Base-by-base conservation (phyloP, 2,329 filamentous ascomycete species). In the Colletotrichum higginsianum region DNA sequence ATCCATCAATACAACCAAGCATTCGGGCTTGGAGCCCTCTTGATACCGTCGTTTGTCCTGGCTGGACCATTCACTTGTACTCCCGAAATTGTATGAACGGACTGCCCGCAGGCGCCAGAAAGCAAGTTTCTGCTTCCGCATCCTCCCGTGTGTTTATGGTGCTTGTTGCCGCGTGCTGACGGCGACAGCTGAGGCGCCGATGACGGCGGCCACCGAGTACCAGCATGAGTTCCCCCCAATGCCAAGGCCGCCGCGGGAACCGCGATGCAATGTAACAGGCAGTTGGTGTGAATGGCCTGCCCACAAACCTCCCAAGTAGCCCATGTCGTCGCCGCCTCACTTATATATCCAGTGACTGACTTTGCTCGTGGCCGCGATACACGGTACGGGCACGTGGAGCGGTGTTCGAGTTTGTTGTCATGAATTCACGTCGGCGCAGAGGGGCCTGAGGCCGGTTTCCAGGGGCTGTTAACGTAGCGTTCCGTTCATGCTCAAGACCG, bases 11-110 rank as follows among this genome's bases (percentile, higher is more conserved):
- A 35, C 56, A 18, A 21, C 44, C n/a, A 21, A 66, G 46, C 6
- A 2, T 60, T 58, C 46, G 53, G 42, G 42, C 40, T 21, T 15
- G 49, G 49, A 18, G 21, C 15, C 53, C 3, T 12, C 30, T 42
- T 23, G 26, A 53, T 35, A 3, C 44, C 30, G 16, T 50, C 26
- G 44, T n/a, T 30, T 35, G 46, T 46, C 67, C 62, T 71, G 42
- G 63, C 63, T 42, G 56, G 58, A 52, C 64, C 57, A 38, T 26
- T 62, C 64, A 64, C 57, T 62, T 58, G 50, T 38, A 62, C 42
- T 30, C 23, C 35, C 55, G 16, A 21, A 50, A 13, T 46, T 44
- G 13, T 40, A 50, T 30, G 12, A 6, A 26, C 44, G 13, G 16
- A 26, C 23, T 26, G 42, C 30, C 50, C 50, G 26, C 40, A 16